These are phyloP conservation scores for Trametes polyzona DNA, from an alignment of 1,284 basidiomycete genomes.

Conservation along the genomic window DNA sequence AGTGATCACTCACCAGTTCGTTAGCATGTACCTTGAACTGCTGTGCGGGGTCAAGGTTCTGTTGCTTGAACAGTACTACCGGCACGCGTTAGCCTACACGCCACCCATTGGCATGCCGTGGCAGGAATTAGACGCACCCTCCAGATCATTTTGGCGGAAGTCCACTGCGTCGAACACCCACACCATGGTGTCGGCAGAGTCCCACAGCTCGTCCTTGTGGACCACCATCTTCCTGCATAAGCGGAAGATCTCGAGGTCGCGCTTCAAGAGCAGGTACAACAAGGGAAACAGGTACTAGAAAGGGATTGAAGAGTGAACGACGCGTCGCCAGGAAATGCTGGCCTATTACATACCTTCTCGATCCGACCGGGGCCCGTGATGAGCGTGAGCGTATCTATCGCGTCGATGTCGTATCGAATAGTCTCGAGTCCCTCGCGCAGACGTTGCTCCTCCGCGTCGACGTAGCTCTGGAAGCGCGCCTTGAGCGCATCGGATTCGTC, in stretches of 20 bases:
- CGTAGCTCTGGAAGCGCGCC: conserved; percentile 24
- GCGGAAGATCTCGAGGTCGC: conserved; percentile 24
- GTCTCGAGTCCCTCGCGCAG: conserved; percentile 24
- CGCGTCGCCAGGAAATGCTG: not conserved
- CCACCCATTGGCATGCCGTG: no score
- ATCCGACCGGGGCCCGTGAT: conserved; percentile 26
- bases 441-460: conserved; percentile 27
- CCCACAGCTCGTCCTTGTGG: conserved; percentile 30
- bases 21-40: conserved; percentile 31
- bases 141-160: conserved; percentile 20
- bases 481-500: conserved; percentile 13
- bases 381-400: conserved; percentile 27
- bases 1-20: conserved; percentile 29
- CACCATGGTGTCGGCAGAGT: conserved; percentile 26
- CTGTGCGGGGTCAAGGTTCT: conserved; percentile 28
- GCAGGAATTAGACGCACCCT: conserved; percentile 14
- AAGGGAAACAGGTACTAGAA: conserved; percentile 38
- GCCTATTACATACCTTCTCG: conserved; percentile 22
- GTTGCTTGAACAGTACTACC: conserved; percentile 42
- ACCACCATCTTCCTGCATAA: conserved; percentile 18
- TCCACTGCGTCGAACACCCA: conserved; percentile 23
- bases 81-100: no score
- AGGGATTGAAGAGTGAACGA: not conserved
- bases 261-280: conserved; percentile 25
- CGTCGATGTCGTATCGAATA: conserved; percentile 28